Conservation (phyloP, 495 filamentous ascomycete genomes). For the Neurospora sp. region DNA sequence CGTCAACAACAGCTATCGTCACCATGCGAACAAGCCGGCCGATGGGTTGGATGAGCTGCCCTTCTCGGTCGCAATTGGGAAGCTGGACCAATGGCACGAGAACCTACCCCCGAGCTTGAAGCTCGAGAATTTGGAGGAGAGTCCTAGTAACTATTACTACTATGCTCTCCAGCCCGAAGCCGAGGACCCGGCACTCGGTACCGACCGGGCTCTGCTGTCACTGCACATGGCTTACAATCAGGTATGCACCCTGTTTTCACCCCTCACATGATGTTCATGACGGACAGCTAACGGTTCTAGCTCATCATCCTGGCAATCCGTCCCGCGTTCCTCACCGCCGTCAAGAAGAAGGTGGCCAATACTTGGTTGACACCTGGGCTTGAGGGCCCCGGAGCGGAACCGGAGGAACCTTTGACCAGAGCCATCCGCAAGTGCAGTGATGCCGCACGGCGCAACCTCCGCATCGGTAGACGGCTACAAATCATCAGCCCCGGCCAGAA, state of each 20-base stretch:
- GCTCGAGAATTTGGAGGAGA: constrained; percentile 4
- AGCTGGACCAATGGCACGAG: constrained; percentile 17
- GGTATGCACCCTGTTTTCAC: constrained; percentile 8
- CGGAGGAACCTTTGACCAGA: constrained; percentile 9
- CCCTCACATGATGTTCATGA: not conserved
- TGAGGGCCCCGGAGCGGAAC: constrained; percentile 7
- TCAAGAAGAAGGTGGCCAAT: constrained; percentile 25
- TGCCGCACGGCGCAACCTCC: constrained; percentile 25
- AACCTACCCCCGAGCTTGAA: constrained; percentile 9
- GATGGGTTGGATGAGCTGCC: constrained; percentile 1
- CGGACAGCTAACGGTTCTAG: constrained; percentile 12
- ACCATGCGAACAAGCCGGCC: constrained; percentile 2
- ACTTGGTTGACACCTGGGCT: constrained; percentile 9
- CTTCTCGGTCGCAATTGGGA: constrained; percentile 12
- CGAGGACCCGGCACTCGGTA: constrained; percentile 4
- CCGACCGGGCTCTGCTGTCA: constrained; percentile 21
- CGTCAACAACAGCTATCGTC: constrained; percentile 25
- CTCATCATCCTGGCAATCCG: constrained; percentile 31
- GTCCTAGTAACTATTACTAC: not conserved
- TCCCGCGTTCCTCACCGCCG: constrained; percentile 28
- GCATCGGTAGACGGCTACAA: constrained; percentile 19
- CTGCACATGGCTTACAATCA: constrained; percentile 37
- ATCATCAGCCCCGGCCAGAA: constrained; percentile 13
- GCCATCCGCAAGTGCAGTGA: constrained; percentile 21
- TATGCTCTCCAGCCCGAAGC: not conserved